These are phyloP conservation scores for Aspergillus fischeri DNA, from an alignment of 2,329 filamentous ascomycete genomes.

Conservation along the genomic window DNA sequence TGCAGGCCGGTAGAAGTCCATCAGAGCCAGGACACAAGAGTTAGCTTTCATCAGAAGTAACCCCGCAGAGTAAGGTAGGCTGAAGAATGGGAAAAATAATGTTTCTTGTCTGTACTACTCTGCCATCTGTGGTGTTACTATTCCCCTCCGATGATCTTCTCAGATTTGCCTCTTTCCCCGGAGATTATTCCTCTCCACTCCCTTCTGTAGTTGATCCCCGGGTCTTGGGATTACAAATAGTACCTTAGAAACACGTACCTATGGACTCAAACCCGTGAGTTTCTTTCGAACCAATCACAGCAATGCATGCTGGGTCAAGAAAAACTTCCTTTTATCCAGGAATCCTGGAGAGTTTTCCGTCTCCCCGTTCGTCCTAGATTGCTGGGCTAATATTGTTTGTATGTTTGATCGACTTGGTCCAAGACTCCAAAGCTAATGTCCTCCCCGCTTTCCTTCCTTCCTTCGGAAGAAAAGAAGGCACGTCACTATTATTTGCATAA, in stretches of 20 bases:
- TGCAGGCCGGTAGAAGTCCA: too few species aligned
- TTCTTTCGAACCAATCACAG: slow-evolving; percentile 4
- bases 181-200: not conserved
- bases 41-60: not conserved
- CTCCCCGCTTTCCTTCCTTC: not conserved
- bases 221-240: not conserved
- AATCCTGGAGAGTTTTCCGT: not conserved
- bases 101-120: not conserved
- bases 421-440: not conserved
- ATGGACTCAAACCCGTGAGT: not conserved
- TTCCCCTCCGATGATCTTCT: not conserved
- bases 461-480: not conserved
- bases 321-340: slow-evolving; percentile 19
- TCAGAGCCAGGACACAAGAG: too few species aligned
- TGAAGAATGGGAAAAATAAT: not conserved
- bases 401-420: not conserved
- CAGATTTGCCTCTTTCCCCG: not conserved
- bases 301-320: not conserved
- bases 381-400: not conserved
- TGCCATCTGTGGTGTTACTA: not conserved
- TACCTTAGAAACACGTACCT: too few species aligned
- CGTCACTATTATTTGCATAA: not conserved
- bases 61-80: not conserved
- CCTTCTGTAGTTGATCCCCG: not conserved
- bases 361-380: not conserved